These are phyloP conservation scores for Avicennia marina DNA, from an alignment of 257 asterid species.

Conservation along the genomic window DNA sequence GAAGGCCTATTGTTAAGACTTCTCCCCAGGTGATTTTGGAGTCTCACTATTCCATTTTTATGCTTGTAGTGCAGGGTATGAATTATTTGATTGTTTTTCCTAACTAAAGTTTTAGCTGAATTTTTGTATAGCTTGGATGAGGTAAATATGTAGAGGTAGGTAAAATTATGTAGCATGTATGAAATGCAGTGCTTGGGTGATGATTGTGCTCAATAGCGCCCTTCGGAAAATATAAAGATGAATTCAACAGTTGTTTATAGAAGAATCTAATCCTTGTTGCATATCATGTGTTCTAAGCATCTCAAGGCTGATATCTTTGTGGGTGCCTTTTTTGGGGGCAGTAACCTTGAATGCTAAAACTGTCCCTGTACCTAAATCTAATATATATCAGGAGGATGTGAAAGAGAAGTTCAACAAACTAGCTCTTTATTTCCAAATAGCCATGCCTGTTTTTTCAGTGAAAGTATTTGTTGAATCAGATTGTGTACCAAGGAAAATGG, in stretches of 20 bases:
- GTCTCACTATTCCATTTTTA: conserved; percentile 15
- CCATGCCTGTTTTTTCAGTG: not conserved
- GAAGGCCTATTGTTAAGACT: conserved; percentile 53
- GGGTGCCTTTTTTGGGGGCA: not conserved
- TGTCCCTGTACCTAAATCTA: not conserved
- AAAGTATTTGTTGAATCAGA: conserved; percentile 2
- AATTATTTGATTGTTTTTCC: conserved; percentile 12
- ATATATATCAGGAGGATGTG: not conserved
- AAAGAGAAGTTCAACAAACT: conserved; percentile 9
- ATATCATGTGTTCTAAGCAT: conserved; percentile 5
- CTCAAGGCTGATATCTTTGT: not conserved
- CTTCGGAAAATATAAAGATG: too few species aligned
- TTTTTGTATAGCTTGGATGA: too few species aligned
- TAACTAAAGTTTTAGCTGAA: too few species aligned
- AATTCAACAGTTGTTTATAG: conserved; percentile 5
- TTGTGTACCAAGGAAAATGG: not conserved
- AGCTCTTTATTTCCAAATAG: not conserved
- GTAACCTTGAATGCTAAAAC: not conserved
- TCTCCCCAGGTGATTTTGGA: conserved; percentile 67
- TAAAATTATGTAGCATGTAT: not conserved
- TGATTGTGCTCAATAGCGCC: too few species aligned
- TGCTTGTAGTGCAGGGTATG: conserved; percentile 19
- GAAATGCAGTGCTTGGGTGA: too few species aligned
- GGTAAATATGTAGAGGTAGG: too few species aligned
- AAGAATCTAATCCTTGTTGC: conserved; percentile 12